Base-by-base conservation (phyloP, 202 grass and related monocot genomes). In the Schoenoplectus tabernaemontani region DNA sequence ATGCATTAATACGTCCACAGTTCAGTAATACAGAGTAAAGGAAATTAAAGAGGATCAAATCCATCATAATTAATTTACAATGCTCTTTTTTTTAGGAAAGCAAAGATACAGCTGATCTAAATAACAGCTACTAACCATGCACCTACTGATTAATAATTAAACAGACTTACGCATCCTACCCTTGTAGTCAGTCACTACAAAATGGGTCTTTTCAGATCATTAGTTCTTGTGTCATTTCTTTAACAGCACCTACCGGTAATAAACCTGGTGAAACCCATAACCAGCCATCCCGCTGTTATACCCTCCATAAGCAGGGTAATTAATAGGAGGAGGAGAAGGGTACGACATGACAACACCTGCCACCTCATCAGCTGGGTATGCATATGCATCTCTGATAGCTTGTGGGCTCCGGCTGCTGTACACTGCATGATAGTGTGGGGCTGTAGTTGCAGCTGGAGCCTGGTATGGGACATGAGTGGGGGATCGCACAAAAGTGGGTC, bases 151-250 rank as follows among this genome's bases (percentile, higher is more conserved):
- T 87, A 84, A 84, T 86, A 87, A 90, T 78, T 85, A 86, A 86
- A 81, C 76, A 88, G 69, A 85, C 59, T 19, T 68, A 87, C 68
- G 74, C 88, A 85, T 87, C 87, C 88, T 93, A 93, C 84, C 80
- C 38, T 90, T 88, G 59, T 88, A 93, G 90, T 97, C 87, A 96
- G 93, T 93, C 90, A 83, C 90, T 91, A 91, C 88, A 91, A 93
- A 93, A 93, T 85, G 90, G 84, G 80, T 63, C 83, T 80, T 89
- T 90, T 86, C 50, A 23, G 70, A 57, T 86, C 84, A 93, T 88
- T 82, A 85, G 85, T 85, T 77, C 78, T 91, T 87, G 70, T 89
- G 87, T 90, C 84, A 86, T 83, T 91, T 96, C 80, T 87, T 78
- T 84, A 44, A 82, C 57, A 86, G 68, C 83, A 82, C 78, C 88